phyloP scores from a whole-genome alignment of 2,329 filamentous ascomycete genomes.

The Penicillium sp. region DNA sequence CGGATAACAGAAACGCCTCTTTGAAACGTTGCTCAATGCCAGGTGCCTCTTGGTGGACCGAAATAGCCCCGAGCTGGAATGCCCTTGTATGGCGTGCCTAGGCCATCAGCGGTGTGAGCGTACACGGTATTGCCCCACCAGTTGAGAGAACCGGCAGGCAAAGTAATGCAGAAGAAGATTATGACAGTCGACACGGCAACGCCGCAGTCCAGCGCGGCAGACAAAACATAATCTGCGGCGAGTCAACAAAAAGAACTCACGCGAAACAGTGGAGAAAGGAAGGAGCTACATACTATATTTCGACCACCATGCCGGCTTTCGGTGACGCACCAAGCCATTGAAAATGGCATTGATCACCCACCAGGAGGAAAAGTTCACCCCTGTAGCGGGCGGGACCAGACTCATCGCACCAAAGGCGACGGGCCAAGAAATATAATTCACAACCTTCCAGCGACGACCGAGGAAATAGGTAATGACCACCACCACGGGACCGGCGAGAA shows the following conservation, averaged over 20 bases:
- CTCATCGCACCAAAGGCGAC: constrained; percentile 66
- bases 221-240: constrained; percentile 41
- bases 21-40: constrained; percentile 20
- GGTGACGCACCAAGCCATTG: constrained; percentile 45
- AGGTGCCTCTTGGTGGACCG: constrained; percentile 28
- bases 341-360: constrained; percentile 50
- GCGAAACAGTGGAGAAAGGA: background rate
- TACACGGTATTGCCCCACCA: constrained; percentile 47
- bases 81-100: constrained; percentile 36
- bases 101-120: constrained; percentile 41
- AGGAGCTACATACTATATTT: constrained; percentile 42
- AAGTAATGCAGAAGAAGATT: constrained; percentile 47
- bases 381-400: constrained; percentile 65
- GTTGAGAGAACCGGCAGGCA: constrained; percentile 38
- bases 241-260: constrained; percentile 8
- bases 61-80: constrained; percentile 31
- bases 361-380: constrained; percentile 70
- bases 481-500: constrained; percentile 62
- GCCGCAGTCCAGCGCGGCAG: constrained; percentile 45
- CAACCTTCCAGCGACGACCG: constrained; percentile 58
- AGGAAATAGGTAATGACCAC: constrained; percentile 61
- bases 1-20: background rate
- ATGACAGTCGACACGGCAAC: constrained; percentile 45
- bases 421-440: constrained; percentile 66
- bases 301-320: constrained; percentile 49